A percentile compares a stretch with the other conserved stretches of the same genome.
These are phyloP conservation scores for Pseudoneurospora amorphoporcata DNA, from an alignment of 495 filamentous ascomycete species.

Conservation along the genomic window DNA sequence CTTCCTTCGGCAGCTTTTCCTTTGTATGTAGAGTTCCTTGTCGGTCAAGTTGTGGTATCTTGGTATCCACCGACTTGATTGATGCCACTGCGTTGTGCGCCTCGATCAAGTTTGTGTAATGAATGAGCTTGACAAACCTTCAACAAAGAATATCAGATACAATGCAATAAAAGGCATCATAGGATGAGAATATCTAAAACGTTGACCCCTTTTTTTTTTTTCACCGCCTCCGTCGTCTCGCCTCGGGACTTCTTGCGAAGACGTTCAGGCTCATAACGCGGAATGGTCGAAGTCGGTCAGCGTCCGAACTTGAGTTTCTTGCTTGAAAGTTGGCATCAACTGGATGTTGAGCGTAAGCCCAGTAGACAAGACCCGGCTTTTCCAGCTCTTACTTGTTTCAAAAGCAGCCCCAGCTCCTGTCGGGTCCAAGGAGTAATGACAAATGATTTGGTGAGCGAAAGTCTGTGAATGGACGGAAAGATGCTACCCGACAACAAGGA, in stretches of 20 bases:
- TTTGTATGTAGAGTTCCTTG: background rate
- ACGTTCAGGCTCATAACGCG: background rate
- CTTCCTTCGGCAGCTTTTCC: background rate
- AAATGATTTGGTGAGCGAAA: background rate
- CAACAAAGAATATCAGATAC: background rate
- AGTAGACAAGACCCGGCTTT: background rate
- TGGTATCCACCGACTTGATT: background rate
- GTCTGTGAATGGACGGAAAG: background rate
- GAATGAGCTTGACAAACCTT: background rate
- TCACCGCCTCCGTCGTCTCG: background rate
- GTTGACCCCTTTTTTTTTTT: background rate
- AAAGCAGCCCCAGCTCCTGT: background rate
- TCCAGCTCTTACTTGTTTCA: background rate
- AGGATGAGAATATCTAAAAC: background rate
- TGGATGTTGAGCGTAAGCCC: background rate
- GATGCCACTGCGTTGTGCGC: background rate
- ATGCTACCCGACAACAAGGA: background rate
- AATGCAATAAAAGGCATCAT: background rate
- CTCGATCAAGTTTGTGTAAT: background rate
- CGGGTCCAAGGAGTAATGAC: background rate
- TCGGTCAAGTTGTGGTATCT: background rate
- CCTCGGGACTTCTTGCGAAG: background rate
- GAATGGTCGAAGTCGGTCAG: background rate
- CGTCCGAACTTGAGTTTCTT: background rate
- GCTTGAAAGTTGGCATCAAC: background rate